Evolutionary conservation across 352 stramenopile species (phyloP).

Genomic region (Pythium rishiriense): DNA sequence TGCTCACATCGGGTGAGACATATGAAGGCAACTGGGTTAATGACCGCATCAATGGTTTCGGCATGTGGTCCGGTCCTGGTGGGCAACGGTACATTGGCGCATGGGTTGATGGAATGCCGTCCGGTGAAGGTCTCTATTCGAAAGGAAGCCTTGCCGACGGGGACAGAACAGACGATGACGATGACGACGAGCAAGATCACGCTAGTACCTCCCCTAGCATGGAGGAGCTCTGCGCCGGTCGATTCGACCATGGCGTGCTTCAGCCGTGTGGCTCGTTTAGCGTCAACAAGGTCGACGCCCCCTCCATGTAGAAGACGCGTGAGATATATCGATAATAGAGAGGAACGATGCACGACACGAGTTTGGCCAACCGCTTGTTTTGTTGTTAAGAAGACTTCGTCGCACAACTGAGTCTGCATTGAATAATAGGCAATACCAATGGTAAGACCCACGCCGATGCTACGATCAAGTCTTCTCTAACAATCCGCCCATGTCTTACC

Average conservation of each 20-base stretch:
- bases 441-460: conserved; percentile 53
- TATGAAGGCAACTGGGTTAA: conserved; percentile 70
- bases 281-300: conserved; percentile 27
- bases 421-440: conserved; percentile 74
- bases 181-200: conserved; percentile 20
- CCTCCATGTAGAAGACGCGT: neutral
- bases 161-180: conserved; percentile 22
- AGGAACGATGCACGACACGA: conserved; percentile 17
- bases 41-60: conserved; percentile 57
- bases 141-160: conserved; percentile 21
- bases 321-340: conserved; percentile 22
- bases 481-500: conserved; percentile 29
- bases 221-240: conserved; percentile 29
- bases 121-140: conserved; percentile 56
- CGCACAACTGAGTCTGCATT: conserved; percentile 68
- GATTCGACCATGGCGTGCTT: conserved; percentile 48
- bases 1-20: conserved; percentile 53
- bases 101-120: conserved; percentile 57
- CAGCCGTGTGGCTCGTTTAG: conserved; percentile 45
- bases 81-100: conserved; percentile 52
- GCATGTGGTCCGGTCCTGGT: conserved; percentile 52
- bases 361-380: conserved; percentile 32
- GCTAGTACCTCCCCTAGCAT: conserved; percentile 2
- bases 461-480: conserved; percentile 66
- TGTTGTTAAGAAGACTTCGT: conserved; percentile 49